Evolutionary conservation across 352 stramenopile species (phyloP).

Genomic region (Aphanomyces astaci): DNA sequence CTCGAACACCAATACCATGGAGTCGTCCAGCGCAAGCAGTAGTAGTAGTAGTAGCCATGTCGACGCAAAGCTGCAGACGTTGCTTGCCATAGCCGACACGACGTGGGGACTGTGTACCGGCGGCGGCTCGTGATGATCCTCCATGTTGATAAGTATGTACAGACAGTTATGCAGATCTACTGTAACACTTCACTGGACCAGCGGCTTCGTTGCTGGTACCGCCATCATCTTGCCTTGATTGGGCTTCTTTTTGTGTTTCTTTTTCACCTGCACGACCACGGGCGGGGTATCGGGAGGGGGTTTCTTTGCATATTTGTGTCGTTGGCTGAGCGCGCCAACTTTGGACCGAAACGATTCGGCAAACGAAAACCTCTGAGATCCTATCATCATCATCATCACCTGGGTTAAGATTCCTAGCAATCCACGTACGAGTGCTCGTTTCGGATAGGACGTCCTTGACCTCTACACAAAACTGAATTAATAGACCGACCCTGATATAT

Average conservation of each 20-base stretch:
- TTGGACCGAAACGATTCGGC: neutral
- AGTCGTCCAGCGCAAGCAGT: no score
- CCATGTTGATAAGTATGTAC: no score
- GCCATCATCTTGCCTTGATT: no score
- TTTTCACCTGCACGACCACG: neutral
- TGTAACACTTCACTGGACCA: neutral
- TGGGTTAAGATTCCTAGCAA: neutral
- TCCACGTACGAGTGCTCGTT: neutral
- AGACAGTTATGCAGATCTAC: no score
- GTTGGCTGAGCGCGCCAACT: neutral
- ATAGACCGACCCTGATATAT: no score
- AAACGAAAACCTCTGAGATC: neutral
- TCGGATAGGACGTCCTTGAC: conserved; percentile 1
- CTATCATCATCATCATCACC: neutral
- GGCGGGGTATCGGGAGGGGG: neutral
- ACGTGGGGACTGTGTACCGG: neutral
- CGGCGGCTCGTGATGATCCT: no score
- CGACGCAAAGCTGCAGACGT: neutral
- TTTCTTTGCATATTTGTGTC: neutral
- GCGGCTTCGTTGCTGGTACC: neutral
- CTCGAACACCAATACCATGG: no score
- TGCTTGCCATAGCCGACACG: neutral
- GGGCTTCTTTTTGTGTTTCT: neutral
- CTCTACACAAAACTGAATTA: no score
- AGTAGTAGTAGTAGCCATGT: neutral